Conservation (phyloP, 1,284 basidiomycete species). For the Ceratobasidium sp. region DNA sequence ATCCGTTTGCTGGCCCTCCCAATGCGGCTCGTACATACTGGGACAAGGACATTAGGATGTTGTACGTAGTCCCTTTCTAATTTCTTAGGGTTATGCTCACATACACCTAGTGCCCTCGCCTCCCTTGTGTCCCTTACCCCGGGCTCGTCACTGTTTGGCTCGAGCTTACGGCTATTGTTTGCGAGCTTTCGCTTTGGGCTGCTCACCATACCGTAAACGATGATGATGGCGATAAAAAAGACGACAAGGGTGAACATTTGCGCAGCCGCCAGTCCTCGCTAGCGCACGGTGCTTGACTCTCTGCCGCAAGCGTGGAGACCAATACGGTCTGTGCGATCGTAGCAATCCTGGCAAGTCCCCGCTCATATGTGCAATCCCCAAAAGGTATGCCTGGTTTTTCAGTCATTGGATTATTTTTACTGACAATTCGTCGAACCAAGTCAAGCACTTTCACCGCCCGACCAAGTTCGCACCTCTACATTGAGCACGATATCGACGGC, state of each 20-base stretch:
- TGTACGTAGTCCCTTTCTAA: too few relatives aligned
- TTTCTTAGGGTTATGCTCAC: too few relatives aligned
- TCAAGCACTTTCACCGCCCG: conserved; percentile 96
- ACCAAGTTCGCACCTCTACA: conserved; percentile 97
- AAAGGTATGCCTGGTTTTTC: conserved; percentile 63
- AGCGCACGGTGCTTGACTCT: conserved; percentile 98
- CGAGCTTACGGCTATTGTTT: conserved; percentile 77
- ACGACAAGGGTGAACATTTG: conserved; percentile 97
- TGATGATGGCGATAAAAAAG: conserved; percentile 81
- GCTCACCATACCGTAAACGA: conserved; percentile 84
- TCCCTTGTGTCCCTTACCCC: conserved; percentile 85
- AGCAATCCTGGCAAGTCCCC: conserved; percentile 99
- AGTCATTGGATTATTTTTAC: conserved; percentile 23
- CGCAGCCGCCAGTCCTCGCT: conserved; percentile 99
- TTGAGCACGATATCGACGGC: conserved; percentile 98
- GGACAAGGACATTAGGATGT: too few relatives aligned
- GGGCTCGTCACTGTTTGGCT: conserved; percentile 75
- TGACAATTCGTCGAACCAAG: conserved; percentile 71
- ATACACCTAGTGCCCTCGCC: too few relatives aligned
- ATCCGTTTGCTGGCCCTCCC: too few relatives aligned
- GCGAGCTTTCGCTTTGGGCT: conserved; percentile 90
- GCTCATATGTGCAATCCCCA: conserved; percentile 96
- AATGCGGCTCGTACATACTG: too few relatives aligned
- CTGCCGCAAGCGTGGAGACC: conserved; percentile 98
- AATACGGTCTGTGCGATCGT: conserved; percentile 97